These are phyloP conservation scores for Hypsizygus ulmarius DNA, from an alignment of 1,284 basidiomycete genomes.

Conservation along the genomic window DNA sequence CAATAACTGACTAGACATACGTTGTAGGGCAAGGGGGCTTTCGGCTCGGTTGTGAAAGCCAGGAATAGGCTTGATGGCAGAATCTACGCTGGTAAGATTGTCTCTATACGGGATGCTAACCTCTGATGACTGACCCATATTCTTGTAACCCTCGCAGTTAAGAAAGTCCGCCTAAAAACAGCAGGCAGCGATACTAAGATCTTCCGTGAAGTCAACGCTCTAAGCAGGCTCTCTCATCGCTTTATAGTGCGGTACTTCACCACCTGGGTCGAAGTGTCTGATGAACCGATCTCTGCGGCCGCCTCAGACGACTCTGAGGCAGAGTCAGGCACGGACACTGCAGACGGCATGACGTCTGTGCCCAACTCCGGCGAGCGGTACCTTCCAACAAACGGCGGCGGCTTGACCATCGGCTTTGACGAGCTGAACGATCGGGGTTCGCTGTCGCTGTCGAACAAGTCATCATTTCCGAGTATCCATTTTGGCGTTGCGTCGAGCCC, in stretches of 20 bases:
- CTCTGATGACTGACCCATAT: conserved; percentile 2
- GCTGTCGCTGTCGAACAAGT: conserved; percentile 44
- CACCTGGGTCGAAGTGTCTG: conserved; percentile 75
- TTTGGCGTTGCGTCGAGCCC: conserved; percentile 52
- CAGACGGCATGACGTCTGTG: conserved; percentile 53
- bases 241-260: conserved; percentile 91
- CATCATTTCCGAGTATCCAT: conserved; percentile 78
- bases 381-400: conserved; percentile 39
- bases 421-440: conserved; percentile 50
- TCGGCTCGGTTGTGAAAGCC: conserved; percentile 93
- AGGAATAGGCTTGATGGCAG: conserved; percentile 77
- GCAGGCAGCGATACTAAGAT: conserved; percentile 84
- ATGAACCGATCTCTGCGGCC: conserved; percentile 42
- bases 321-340: conserved; percentile 32
- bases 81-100: conserved; percentile 64
- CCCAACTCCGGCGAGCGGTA: conserved; percentile 31
- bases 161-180: conserved; percentile 85
- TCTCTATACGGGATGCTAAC: neutral
- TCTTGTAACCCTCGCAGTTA: conserved; percentile 47
- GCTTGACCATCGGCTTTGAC: conserved; percentile 51
- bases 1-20: conserved; percentile 1
- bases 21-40: conserved; percentile 85
- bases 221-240: conserved; percentile 84
- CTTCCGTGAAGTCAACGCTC: conserved; percentile 87
- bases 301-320: conserved; percentile 45